Base-by-base conservation (phyloP, 129 eudicot genomes). In the Arctium lappa region DNA sequence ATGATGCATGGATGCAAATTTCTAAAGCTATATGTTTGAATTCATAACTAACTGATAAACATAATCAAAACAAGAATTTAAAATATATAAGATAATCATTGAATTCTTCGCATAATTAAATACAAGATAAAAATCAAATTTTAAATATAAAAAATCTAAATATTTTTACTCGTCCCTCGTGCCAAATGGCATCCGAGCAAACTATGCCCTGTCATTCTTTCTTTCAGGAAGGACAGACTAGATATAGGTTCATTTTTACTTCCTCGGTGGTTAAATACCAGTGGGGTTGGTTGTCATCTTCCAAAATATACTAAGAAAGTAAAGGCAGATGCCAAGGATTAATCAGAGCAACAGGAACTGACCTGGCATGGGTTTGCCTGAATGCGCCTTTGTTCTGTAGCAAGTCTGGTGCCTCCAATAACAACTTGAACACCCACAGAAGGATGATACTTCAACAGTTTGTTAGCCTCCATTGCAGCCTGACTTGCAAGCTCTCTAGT, bases 351-450 rank as follows among this genome's bases (percentile, higher is more conserved):
- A 9, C 80, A 75, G 50, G 15, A 83, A 80, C 82, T 88, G 48
- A 95, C 99, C 94, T 95, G 99, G 86, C 99, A 96, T 8, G 97
- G 97, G 81, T 96, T 96, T 37, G 97, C 88, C 82, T 93, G 97
- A 85, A 96, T 86, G 65, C 96, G 92, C 82, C 95, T 91, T 83
- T 96, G 99, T 78, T 96, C 99, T 63, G 89, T 62, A 70, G 95
- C 86, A 82, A 96, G 89, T 84, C 99, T 81, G 46, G 99, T 96
- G 69, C 99, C 99, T 18, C 99, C 99, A 15, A 91, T 96, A 38
- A 96, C 99, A 84, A 96, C 98, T 92, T 96, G 99, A 86, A 96
- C 98, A 15, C 99, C 98, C 74, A 96, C 84, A 13, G 97, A 93
- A 32, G 98, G 88, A 87, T 96, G 98, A 86, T 93, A 96, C 79